Evolutionary conservation across 345 rosid genomes (phyloP), one percentile per base, ranked within the genome.

Genomic region (Camelina sativa): DNA sequence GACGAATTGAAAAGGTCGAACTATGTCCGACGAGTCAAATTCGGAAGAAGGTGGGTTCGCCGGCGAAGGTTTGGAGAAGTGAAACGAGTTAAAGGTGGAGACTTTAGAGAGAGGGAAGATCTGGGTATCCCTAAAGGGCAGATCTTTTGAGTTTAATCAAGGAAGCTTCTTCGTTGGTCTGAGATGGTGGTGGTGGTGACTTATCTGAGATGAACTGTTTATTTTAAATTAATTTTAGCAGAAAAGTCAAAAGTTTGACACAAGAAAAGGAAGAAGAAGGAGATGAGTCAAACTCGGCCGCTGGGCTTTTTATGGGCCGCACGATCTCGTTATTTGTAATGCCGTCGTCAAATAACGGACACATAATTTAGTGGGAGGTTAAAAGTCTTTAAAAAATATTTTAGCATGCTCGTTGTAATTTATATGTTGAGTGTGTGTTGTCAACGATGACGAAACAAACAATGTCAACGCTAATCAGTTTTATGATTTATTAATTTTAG

Each of bases 151-250:
- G 67, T 1, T 46, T 16, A 30, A 54, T 34, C 75, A 71, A 46
- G 65, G 68, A 75, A 65, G 22, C 34, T 77, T 65, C 62, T 11
- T 77, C 2, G 80, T 2, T 28, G n/a, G 32, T n/a, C n/a, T n/a
- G 40, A 54, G 4, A 22, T 32, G 41, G 11, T 46, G 38, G 11
- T 62, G 16, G 11, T 54, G 38, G 11, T 62, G 16, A 46, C 16
- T 16, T 47, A 34, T 8, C 47, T 38, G 41, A 9, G 10, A 58
- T 32, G 11, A 6, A 5, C n/a, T 15, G 0, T 22, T 52, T 7
- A 13, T 55, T 43, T 54, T 20, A 34, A 34, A 32, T 47, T 51
- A 16, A 8, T 48, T 32, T 53, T 0, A 7, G 9, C 17, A 2
- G 58, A 69, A 69, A 68, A 69, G 73, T 59, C 79, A 72, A 62